phyloP scores from a whole-genome alignment of 768 basidiomycete species.

The Trametes cingulata region DNA sequence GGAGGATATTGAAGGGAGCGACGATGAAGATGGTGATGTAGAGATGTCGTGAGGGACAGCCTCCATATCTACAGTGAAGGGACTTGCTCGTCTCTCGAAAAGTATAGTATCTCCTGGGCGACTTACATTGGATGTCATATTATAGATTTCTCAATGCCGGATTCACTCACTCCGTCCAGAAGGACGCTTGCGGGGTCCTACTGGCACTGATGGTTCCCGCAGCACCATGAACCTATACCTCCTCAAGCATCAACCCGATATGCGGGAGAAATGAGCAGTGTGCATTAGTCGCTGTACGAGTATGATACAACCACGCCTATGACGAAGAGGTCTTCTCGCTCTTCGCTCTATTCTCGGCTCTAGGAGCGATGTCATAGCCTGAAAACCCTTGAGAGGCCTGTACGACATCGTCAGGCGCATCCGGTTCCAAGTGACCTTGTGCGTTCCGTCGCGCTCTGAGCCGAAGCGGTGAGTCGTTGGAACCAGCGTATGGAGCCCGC shows the following conservation, averaged over 20 bases:
- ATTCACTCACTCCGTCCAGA: too few relatives aligned
- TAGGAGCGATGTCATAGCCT: constrained; percentile 52
- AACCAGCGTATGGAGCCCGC: not conserved
- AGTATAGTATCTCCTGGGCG: constrained; percentile 3
- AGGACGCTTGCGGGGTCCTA: too few relatives aligned
- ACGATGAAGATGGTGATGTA: constrained; percentile 47
- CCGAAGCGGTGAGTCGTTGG: not conserved
- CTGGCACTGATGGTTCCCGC: too few relatives aligned
- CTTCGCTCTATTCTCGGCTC: constrained; percentile 31
- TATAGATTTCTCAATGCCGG: not conserved
- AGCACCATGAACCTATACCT: too few relatives aligned
- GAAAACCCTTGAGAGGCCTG: constrained; percentile 80
- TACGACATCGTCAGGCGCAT: constrained; percentile 78
- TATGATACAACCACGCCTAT: not conserved
- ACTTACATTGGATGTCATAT: not conserved
- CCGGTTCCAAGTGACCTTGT: constrained; percentile 86
- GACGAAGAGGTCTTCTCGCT: constrained; percentile 22
- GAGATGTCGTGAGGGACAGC: constrained; percentile 38
- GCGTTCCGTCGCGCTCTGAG: constrained; percentile 82
- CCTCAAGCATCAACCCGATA: too few relatives aligned
- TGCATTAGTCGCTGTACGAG: not conserved
- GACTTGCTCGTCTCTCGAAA: not conserved
- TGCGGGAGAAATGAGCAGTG: not conserved
- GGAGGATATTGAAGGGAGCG: constrained; percentile 62
- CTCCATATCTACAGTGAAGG: not conserved